phyloP scores from a whole-genome alignment of 1,284 basidiomycete genomes.

The Ustilago loliicola region DNA sequence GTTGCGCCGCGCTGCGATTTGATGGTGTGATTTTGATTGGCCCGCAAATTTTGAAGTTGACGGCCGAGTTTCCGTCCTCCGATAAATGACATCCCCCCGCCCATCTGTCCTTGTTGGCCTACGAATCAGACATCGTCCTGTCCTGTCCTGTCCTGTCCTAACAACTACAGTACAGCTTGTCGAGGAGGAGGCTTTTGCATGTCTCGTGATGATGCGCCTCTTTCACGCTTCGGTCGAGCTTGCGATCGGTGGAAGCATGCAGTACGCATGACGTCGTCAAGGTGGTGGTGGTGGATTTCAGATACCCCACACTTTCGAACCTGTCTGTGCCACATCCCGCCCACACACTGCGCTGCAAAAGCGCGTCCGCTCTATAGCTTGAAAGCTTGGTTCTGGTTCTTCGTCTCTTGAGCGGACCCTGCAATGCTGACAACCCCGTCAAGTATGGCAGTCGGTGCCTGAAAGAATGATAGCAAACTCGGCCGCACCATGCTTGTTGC shows the following conservation, averaged over 20 bases:
- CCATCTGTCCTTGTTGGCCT: neutral
- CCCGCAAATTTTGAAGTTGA: neutral
- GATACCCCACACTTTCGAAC: conserved; percentile 3
- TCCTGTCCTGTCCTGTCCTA: too few relatives aligned
- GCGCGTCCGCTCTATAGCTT: too few relatives aligned
- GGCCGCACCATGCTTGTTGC: conserved; percentile 18
- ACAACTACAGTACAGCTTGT: too few relatives aligned
- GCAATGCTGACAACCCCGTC: too few relatives aligned
- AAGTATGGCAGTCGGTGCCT: neutral
- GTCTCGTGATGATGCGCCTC: too few relatives aligned
- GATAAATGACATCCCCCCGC: neutral
- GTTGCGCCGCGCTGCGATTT: too few relatives aligned
- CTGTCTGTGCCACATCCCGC: neutral
- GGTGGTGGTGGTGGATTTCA: neutral
- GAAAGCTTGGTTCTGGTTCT: too few relatives aligned
- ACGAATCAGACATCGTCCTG: too few relatives aligned
- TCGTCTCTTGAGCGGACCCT: too few relatives aligned
- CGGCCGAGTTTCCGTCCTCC: conserved; percentile 11
- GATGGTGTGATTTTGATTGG: conserved; percentile 10
- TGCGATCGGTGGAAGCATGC: neutral
- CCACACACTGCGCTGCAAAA: too few relatives aligned
- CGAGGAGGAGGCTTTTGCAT: too few relatives aligned
- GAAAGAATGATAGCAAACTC: conserved; percentile 33
- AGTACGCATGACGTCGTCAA: neutral
- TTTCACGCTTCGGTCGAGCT: neutral